Conservation (phyloP, 805 yeast species). For the Saccharomycopsis vini region DNA sequence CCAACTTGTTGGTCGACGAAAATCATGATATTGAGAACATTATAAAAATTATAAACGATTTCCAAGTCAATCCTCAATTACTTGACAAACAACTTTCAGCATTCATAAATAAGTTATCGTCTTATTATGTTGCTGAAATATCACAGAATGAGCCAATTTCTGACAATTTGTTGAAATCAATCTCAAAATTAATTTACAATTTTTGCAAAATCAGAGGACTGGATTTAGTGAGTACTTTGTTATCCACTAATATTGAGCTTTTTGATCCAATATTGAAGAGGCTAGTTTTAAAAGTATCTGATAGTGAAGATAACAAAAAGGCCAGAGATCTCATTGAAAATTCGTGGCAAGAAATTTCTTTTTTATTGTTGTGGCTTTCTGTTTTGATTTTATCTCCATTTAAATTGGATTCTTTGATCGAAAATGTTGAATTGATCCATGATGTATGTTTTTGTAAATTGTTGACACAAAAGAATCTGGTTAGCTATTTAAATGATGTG, state of each 20-base stretch:
- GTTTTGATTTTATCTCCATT: conserved; percentile 71
- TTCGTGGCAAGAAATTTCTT: conserved; percentile 39
- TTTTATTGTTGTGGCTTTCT: conserved; percentile 63
- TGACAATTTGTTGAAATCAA: conserved; percentile 9
- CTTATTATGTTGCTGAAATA: conserved; percentile 21
- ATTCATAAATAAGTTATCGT: conserved; percentile 28
- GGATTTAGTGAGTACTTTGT: conserved; percentile 48
- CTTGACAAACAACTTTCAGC: conserved; percentile 34
- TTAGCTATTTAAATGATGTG: conserved; percentile 50
- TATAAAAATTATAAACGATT: conserved; percentile 39
- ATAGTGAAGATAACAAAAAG: background rate
- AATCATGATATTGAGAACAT: no score
- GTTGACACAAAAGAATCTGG: conserved; percentile 31
- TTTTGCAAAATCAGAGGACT: conserved; percentile 59
- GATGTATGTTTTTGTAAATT: conserved; percentile 31
- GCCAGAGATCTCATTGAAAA: conserved; percentile 14
- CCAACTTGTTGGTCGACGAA: no score
- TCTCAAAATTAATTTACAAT: conserved; percentile 40
- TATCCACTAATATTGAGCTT: conserved; percentile 50
- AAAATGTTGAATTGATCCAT: conserved; percentile 26
- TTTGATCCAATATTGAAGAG: conserved; percentile 31
- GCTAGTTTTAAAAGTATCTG: conserved; percentile 17
- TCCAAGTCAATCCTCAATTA: conserved; percentile 45
- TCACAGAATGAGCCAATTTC: background rate
- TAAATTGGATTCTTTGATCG: conserved; percentile 34